Base-by-base conservation (phyloP, 768 basidiomycete genomes). In the Punctularia strigosozonata region DNA sequence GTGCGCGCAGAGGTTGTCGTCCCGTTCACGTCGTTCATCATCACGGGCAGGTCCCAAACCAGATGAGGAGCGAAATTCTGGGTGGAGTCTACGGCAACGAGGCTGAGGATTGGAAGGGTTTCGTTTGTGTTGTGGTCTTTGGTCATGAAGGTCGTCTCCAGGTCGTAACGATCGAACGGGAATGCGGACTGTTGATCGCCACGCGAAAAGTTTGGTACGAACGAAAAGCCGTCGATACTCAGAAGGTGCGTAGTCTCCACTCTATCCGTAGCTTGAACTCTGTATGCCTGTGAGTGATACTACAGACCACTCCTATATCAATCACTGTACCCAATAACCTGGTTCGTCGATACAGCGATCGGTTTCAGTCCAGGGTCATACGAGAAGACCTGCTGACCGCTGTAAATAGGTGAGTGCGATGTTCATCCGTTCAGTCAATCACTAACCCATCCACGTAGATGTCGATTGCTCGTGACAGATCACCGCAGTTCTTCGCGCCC, bases 121-220 rank as follows among this genome's bases (percentile, higher is more conserved):
- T 34, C 31, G 40, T 45, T 43, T 1, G 43, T 47, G 25, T 34
- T 37, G 1, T 37, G 22, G 28, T 39, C 25, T 18, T 36, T 31
- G 22, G 44, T 43, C 15, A 41, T 35, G 30, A 47, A 31, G 40
- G 25, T 41, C 5, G 46, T 43, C 25, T 40, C 46, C 26, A 50
- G 33, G 17, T 39, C 19, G 32, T 50, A 50, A 1, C 31, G 33
- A 38, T 50, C 49, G 40, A 47, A 50, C 6, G 49, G 49, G 33
- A 45, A 47, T 2, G 40, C 44, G 22, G 41, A 47, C 15, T 47
- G 46, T 25, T 43, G 46, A 22, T 47, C 46, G 4, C 49, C 43
- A 18, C 45, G 36, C 44, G 43, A 46, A 6, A 43, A 15, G 10
- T 15, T 30, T 30, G 35, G 5, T n/a, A 18, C 22, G 35, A 19